phyloP scores from a whole-genome alignment of 805 yeast genomes.

The Phaffomyces antillensis region DNA sequence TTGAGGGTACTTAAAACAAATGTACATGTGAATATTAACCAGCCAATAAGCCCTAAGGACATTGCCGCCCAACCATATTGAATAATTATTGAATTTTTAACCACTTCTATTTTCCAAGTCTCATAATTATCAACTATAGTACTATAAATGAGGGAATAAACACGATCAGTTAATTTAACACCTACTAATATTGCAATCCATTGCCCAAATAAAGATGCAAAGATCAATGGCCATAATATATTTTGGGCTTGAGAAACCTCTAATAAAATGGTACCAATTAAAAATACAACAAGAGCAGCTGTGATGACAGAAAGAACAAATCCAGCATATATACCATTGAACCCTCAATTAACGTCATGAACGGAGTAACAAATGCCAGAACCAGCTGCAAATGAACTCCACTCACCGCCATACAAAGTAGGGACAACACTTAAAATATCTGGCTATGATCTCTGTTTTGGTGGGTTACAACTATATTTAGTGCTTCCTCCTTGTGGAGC shows the following conservation, averaged over 20 bases:
- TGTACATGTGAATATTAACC: neutral
- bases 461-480: neutral
- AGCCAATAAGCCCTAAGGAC: neutral
- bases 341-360: neutral
- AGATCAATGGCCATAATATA: neutral
- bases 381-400: too few relatives aligned
- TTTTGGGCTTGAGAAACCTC: neutral
- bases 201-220: neutral
- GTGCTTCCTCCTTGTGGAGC: neutral
- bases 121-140: neutral
- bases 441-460: neutral
- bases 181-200: neutral
- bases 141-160: neutral
- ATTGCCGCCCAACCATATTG: neutral
- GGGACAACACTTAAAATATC: neutral
- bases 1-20: neutral
- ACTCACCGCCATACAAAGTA: too few relatives aligned
- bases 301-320: neutral
- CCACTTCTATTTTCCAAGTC: neutral
- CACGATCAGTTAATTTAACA: neutral
- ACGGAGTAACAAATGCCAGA: neutral
- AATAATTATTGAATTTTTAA: neutral
- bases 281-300: neutral
- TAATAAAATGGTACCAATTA: neutral
- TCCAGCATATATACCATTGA: constrained; percentile 2